A percentile compares a stretch with the other conserved stretches of the same genome.
Conservation (phyloP, 345 rosid species). For the Gossypium thurberi region DNA sequence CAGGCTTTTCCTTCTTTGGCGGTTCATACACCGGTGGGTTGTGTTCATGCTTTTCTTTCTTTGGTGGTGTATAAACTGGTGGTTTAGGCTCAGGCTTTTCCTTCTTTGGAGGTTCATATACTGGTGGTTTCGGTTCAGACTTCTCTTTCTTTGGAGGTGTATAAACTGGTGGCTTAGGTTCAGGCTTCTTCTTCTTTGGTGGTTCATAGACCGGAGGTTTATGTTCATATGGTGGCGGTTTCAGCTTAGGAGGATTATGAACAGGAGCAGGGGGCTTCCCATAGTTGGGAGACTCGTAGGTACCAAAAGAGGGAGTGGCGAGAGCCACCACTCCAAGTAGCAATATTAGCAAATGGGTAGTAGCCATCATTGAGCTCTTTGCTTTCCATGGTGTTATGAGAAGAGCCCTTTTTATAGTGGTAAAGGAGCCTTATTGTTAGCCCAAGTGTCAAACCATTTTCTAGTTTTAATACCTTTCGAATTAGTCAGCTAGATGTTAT, state of each 20-base stretch:
- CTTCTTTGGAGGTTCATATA: too few species aligned
- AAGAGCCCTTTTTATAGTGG: constrained; percentile 12
- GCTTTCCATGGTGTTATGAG: not conserved
- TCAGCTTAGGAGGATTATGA: not conserved
- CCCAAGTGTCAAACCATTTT: not conserved
- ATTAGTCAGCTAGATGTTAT: too few species aligned
- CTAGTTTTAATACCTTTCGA: not conserved
- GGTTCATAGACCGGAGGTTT: not conserved
- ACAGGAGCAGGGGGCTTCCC: not conserved
- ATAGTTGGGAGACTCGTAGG: not conserved
- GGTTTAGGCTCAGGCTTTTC: not conserved
- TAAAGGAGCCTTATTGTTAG: not conserved
- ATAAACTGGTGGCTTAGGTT: too few species aligned
- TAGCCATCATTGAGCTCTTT: constrained; percentile 18
- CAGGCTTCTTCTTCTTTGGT: too few species aligned
- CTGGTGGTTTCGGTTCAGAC: too few species aligned
- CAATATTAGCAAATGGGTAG: constrained; percentile 15
- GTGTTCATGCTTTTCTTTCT: not conserved
- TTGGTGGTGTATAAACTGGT: constrained; percentile 1
- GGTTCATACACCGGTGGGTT: not conserved
- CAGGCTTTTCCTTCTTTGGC: not conserved
- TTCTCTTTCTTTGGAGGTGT: too few species aligned
- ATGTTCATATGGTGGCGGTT: not conserved
- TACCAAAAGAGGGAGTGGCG: constrained; percentile 19
- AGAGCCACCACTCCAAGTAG: constrained; percentile 23